Conservation (phyloP, 1,139 yeast species). For the Kurtzmaniella natalensis region DNA sequence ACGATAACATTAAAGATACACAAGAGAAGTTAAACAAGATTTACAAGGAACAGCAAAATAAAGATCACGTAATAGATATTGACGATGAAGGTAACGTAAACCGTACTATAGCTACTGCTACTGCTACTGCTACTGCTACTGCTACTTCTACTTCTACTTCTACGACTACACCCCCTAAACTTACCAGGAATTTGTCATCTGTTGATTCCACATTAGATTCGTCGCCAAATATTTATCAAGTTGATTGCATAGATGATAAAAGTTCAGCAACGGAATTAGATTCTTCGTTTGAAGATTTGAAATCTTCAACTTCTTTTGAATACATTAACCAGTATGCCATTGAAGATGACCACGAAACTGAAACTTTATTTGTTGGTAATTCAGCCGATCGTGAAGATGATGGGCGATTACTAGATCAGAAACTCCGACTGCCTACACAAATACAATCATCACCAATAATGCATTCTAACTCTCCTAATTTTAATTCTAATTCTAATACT, state of each 20-base stretch:
- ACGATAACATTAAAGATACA: not conserved
- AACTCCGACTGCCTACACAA: no score
- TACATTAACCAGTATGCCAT: not conserved
- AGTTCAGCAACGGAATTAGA: not conserved
- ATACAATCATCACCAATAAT: no score
- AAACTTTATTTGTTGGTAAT: not conserved
- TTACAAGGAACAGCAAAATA: no score
- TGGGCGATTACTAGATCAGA: no score
- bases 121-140: not conserved
- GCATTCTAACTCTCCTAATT: no score
- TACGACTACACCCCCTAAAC: no score
- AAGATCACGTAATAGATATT: no score
- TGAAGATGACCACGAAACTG: not conserved
- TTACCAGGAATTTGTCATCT: not conserved
- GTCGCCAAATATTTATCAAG: conserved; percentile 4
- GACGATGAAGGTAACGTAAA: no score
- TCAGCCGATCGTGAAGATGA: not conserved
- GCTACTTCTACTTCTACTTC: not conserved
- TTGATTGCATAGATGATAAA: conserved; percentile 6
- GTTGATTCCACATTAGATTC: conserved; percentile 2
- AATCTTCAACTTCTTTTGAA: not conserved
- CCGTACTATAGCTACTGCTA: not conserved
- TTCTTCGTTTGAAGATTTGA: conserved; percentile 1
- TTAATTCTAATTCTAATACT: not conserved
- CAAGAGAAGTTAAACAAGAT: no score